Percentiles rank a stretch among this genome's conserved stretches.
phyloP scores from a whole-genome alignment of 768 basidiomycete genomes.

The Termitomyces sp. region DNA sequence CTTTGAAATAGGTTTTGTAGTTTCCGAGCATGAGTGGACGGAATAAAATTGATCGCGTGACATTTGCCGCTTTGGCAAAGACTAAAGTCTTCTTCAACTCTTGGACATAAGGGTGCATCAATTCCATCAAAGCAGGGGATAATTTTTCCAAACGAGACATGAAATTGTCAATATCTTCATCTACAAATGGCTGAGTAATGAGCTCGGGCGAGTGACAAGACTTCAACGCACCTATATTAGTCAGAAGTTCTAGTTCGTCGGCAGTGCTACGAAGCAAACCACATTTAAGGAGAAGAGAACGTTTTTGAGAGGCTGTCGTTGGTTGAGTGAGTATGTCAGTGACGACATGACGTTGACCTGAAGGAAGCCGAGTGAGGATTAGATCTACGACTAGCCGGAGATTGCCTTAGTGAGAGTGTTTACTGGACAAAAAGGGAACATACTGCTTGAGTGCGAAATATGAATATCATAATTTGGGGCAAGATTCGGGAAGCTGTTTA shows the following conservation, averaged over 20 bases:
- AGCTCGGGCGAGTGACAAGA: neutral
- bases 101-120: slow-evolving; percentile 45
- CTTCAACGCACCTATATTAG: slow-evolving; percentile 46
- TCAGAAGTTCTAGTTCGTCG: slow-evolving; percentile 70
- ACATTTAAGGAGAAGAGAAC: slow-evolving; percentile 61
- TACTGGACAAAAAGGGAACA: slow-evolving; percentile 16
- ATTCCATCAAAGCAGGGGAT: slow-evolving; percentile 43
- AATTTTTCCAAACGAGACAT: slow-evolving; percentile 52
- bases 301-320: slow-evolving; percentile 62
- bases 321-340: slow-evolving; percentile 60
- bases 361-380: slow-evolving; percentile 55
- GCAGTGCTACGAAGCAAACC: slow-evolving; percentile 59
- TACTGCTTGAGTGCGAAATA: slow-evolving; percentile 74
- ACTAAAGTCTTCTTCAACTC: slow-evolving; percentile 62
- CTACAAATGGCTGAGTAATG: slow-evolving; percentile 23
- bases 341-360: slow-evolving; percentile 47
- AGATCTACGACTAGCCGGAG: slow-evolving; percentile 55
- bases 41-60: slow-evolving; percentile 57
- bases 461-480: slow-evolving; percentile 66
- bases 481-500: slow-evolving; percentile 69
- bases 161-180: slow-evolving; percentile 57
- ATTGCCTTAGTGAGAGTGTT: neutral
- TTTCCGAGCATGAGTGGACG: slow-evolving; percentile 69
- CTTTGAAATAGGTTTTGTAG: slow-evolving; percentile 60
- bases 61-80: slow-evolving; percentile 55